These are phyloP conservation scores for Vanrija sp. DNA, from an alignment of 1,284 basidiomycete genomes.

Conservation along the genomic window DNA sequence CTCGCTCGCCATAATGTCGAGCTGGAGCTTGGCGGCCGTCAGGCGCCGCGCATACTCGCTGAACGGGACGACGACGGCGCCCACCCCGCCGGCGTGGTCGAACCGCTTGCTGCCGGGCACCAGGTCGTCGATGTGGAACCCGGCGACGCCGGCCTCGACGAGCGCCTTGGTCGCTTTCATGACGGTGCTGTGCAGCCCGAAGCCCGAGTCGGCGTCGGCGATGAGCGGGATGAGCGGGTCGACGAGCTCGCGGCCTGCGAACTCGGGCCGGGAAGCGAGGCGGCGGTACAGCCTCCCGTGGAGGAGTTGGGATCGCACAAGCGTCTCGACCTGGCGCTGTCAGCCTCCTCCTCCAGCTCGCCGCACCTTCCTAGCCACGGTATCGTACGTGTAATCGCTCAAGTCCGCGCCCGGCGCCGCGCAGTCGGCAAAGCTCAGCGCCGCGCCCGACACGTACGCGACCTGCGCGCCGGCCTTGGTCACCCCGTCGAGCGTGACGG, in stretches of 20 bases:
- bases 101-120: conserved; percentile 10
- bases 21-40: conserved; percentile 14
- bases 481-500: conserved; percentile 10
- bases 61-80: conserved; percentile 16
- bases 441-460: conserved; percentile 12
- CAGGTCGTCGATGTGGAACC: conserved; percentile 20
- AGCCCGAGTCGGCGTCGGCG: conserved; percentile 37
- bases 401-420: too few species aligned
- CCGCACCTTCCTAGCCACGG: conserved; percentile 13
- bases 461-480: conserved; percentile 8
- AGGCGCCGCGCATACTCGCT: conserved; percentile 15
- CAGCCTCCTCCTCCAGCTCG: too few species aligned
- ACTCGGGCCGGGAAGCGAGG: too few species aligned
- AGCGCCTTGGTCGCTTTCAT: conserved; percentile 50
- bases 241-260: too few species aligned
- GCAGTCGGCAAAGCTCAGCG: too few species aligned
- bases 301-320: conserved; percentile 14
- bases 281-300: conserved; percentile 7
- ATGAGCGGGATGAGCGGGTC: conserved; percentile 15
- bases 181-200: conserved; percentile 22
- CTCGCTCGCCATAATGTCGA: conserved; percentile 51
- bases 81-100: conserved; percentile 5
- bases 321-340: background rate
- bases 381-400: conserved; percentile 17
- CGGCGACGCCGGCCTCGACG: conserved; percentile 18